phyloP scores from a whole-genome alignment of 345 rosid genomes.

The Melaleuca alternifolia region DNA sequence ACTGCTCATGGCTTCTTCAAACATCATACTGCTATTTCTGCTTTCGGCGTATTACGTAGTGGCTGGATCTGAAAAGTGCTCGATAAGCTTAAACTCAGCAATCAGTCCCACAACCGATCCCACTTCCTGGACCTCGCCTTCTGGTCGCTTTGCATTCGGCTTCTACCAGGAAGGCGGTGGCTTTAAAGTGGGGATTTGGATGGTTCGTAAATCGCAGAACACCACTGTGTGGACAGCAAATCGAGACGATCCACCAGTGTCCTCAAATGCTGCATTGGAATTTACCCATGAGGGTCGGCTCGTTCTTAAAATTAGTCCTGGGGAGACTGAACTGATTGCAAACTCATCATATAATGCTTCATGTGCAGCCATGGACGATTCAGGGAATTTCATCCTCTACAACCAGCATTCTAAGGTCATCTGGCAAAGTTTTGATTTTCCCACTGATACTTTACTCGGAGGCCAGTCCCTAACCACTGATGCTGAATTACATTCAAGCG shows the following conservation, averaged over 20 bases:
- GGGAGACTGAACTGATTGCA: not conserved
- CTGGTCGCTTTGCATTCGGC: conserved; percentile 15
- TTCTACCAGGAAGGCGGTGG: conserved; percentile 8
- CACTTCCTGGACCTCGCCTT: conserved; percentile 8
- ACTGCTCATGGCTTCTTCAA: not conserved
- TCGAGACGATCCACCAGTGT: not conserved
- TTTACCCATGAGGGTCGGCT: conserved; percentile 1
- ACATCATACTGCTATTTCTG: not conserved
- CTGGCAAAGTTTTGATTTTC: conserved; percentile 19
- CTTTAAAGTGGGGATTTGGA: conserved; percentile 9
- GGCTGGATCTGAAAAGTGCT: not conserved
- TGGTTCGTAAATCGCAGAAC: not conserved
- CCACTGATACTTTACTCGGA: conserved; percentile 18
- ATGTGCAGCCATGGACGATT: conserved; percentile 14
- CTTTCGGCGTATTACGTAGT: not conserved
- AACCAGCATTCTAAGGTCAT: not conserved
- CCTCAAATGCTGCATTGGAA: conserved; percentile 1
- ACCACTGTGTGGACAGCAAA: conserved; percentile 13
- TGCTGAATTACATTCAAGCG: not conserved
- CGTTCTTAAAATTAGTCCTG: not conserved
- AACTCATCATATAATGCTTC: not conserved
- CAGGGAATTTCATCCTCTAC: conserved; percentile 11
- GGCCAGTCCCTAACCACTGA: not conserved
- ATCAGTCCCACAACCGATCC: not conserved
- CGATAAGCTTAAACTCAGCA: not conserved